phyloP scores from a whole-genome alignment of 352 stramenopile species.

The Phytopythium sindhum region DNA sequence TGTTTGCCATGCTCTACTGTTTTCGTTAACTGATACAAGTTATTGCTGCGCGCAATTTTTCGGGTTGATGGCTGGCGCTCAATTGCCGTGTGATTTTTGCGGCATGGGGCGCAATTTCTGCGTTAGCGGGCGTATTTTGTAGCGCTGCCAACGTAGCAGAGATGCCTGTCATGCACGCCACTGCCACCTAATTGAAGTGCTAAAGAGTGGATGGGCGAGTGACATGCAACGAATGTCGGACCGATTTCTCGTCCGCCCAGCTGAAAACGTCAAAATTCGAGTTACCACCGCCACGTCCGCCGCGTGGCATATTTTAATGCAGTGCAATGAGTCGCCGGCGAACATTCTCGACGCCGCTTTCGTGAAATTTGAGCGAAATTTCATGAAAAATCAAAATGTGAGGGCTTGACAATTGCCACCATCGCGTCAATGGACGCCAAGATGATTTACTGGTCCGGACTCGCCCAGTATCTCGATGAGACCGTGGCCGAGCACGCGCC shows the following conservation, averaged over 20 bases:
- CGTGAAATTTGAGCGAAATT: slow-evolving; percentile 3
- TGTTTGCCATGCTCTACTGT: neutral
- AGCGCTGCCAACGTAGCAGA: neutral
- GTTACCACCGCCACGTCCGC: neutral
- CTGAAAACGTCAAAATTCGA: neutral
- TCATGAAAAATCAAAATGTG: neutral
- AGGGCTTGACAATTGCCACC: neutral
- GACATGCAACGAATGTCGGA: neutral
- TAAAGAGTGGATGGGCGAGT: neutral
- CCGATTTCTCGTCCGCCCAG: neutral
- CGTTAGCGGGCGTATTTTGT: neutral
- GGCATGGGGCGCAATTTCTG: no score
- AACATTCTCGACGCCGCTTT: neutral
- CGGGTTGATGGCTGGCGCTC: neutral
- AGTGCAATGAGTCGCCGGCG: neutral
- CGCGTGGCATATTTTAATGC: neutral
- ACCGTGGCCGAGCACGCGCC: neutral
- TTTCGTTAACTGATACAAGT: neutral
- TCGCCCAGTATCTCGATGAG: neutral
- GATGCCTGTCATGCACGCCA: neutral
- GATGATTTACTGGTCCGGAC: neutral
- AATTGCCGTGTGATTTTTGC: slow-evolving; percentile 1
- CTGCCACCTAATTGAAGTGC: neutral
- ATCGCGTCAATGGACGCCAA: neutral
- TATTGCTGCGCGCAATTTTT: slow-evolving; percentile 5